A percentile compares a stretch with the other conserved stretches of the same genome.
Conservation (phyloP, 2,329 filamentous ascomycete genomes). For the Thermothelomyces thermophilus region DNA sequence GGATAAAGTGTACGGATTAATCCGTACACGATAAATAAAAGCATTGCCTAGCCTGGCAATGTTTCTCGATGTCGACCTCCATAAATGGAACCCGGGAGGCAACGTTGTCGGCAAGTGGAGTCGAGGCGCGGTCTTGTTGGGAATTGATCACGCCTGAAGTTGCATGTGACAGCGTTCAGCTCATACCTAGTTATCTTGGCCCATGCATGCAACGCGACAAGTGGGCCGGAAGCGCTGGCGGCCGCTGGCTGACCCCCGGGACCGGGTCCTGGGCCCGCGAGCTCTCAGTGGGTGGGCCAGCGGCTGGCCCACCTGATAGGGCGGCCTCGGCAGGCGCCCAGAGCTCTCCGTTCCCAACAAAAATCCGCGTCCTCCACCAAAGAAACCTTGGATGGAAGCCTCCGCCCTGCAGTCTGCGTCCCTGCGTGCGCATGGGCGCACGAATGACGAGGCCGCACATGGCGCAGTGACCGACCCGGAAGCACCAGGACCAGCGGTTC, state of each 20-base stretch:
- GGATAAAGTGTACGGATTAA: too few relatives aligned
- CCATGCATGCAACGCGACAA: not conserved
- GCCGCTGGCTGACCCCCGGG: slow-evolving; percentile 1
- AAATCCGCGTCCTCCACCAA: not conserved
- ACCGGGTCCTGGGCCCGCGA: not conserved
- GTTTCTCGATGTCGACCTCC: too few relatives aligned
- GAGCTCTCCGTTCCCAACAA: slow-evolving; percentile 13
- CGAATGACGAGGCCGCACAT: slow-evolving; percentile 24
- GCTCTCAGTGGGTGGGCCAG: not conserved
- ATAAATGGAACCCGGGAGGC: too few relatives aligned
- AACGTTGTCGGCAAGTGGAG: too few relatives aligned
- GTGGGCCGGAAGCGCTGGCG: slow-evolving; percentile 3
- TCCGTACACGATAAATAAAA: too few relatives aligned
- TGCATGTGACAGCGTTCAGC: slow-evolving; percentile 4
- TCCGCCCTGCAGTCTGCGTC: not conserved
- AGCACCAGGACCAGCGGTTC: not conserved
- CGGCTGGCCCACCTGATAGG: not conserved
- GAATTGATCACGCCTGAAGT: not conserved
- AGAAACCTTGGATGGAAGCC: not conserved
- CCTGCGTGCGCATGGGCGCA: too few relatives aligned
- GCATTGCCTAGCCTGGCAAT: too few relatives aligned
- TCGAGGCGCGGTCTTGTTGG: too few relatives aligned
- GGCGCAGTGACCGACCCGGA: slow-evolving; percentile 5
- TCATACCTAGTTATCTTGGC: not conserved
- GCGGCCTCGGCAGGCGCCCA: slow-evolving; percentile 9